Base-by-base conservation (phyloP, 2,329 filamentous ascomycete genomes). In the Colletotrichum aenigma region DNA sequence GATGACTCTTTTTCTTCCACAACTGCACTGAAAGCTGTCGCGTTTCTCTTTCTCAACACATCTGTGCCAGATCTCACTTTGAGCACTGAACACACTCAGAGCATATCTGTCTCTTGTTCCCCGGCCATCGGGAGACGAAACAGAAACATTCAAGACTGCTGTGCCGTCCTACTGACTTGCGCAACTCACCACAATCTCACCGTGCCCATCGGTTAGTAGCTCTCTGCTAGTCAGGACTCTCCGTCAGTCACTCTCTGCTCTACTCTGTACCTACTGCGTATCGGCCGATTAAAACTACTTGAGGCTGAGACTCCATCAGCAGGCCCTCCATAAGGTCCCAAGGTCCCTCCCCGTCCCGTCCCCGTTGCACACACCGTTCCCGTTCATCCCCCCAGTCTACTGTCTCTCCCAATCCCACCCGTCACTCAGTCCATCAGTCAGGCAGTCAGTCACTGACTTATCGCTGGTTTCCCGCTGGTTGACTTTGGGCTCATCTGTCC, bases 251-350 rank as follows among this genome's bases (percentile, higher is more conserved):
- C 55, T 70, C 67, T 70, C 10, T 30, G 55, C 66, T 52, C n/a
- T 52, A 7, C 36, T 4, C 36, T 18, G 8, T 43, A 16, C 43
- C n/a, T 52, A 0, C 43, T 16, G 66, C 7, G 34, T 43, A 52
- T 56, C 48, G 56, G 70, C 70, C 74, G 65, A 73, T 58, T 21
- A 52, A 61, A 60, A 69, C 70, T 60, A 76, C 70, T 76, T 74
- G 83, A 86, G 84, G 84, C 85, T 86, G 83, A 85, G 84, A 82
- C 81, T 67, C 81, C 81, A 85, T 86, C 84, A 86, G 84, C 84
- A 86, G 85, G 84, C 80, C 80, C 78, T 76, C 70, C 74, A 73
- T 65, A 69, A 76, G 74, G 74, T 76, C 74, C 74, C 74, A 73
- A 76, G 74, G 65, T 75, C 74, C 70, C 70, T 74, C 74, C 69